Evolutionary conservation across 2,329 filamentous ascomycete genomes (phyloP).

Genomic region (Colletotrichum zoysiae): DNA sequence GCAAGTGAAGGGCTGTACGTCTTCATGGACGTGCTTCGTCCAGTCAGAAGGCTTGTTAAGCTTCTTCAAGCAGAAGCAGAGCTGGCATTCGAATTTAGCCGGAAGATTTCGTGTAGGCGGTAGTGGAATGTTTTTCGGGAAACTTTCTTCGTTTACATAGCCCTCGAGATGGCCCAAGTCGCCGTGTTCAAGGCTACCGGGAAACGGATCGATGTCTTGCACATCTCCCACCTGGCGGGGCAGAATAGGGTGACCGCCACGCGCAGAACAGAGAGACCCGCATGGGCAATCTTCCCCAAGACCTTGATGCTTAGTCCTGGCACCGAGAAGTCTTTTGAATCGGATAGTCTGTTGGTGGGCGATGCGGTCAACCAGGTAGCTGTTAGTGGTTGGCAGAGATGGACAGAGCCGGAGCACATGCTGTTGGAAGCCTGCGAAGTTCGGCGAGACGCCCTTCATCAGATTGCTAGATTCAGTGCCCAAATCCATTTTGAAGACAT

Average conservation of each 20-base stretch:
- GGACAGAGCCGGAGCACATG: slow-evolving; percentile 83
- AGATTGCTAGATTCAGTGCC: slow-evolving; percentile 69
- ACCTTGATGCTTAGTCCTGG: slow-evolving; percentile 77
- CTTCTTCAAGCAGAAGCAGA: slow-evolving; percentile 88
- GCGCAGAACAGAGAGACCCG: slow-evolving; percentile 71
- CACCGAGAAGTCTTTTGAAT: slow-evolving; percentile 81
- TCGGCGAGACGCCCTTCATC: slow-evolving; percentile 78
- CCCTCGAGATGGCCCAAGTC: slow-evolving; percentile 78
- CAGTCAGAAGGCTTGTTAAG: slow-evolving; percentile 96
- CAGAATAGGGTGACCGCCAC: slow-evolving; percentile 74
- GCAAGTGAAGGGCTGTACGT: slow-evolving; percentile 92
- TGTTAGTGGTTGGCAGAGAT: slow-evolving; percentile 66
- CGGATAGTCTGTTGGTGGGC: slow-evolving; percentile 83
- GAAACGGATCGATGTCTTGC: slow-evolving; percentile 69
- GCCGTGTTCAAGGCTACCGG: slow-evolving; percentile 62
- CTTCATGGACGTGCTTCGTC: slow-evolving; percentile 96
- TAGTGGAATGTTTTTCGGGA: slow-evolving; percentile 83
- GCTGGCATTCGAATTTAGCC: slow-evolving; percentile 88
- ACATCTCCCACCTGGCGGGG: slow-evolving; percentile 70
- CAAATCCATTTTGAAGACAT: slow-evolving; percentile 62
- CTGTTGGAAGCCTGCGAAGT: slow-evolving; percentile 79
- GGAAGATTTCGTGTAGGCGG: slow-evolving; percentile 83
- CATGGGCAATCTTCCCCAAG: slow-evolving; percentile 72
- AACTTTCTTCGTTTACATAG: slow-evolving; percentile 77
- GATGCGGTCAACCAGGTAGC: slow-evolving; percentile 81